Evolutionary conservation across 2,329 filamentous ascomycete genomes (phyloP).

Genomic region (Claviceps pusilla): DNA sequence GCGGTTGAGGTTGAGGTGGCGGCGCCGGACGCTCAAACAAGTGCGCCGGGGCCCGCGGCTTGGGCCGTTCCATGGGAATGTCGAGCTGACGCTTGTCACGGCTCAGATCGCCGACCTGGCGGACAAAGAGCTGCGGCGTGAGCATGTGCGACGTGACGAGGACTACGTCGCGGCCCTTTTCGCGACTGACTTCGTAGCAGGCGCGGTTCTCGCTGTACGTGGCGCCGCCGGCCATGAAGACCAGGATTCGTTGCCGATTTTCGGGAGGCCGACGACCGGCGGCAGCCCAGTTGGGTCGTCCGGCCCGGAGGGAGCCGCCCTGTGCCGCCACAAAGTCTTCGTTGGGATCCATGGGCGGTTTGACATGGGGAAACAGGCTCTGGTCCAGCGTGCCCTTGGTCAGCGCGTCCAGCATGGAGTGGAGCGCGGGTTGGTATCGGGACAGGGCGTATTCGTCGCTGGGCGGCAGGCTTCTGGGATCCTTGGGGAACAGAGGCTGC

Average conservation of each 20-base stretch:
- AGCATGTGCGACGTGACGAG: conserved; percentile 87
- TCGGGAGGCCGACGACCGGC: conserved; percentile 58
- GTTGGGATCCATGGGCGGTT: conserved; percentile 50
- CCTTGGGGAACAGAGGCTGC: conserved; percentile 57
- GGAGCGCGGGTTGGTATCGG: conserved; percentile 68
- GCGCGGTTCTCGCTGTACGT: conserved; percentile 80
- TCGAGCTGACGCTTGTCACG: conserved; percentile 60
- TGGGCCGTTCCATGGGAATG: conserved; percentile 66
- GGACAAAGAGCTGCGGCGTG: conserved; percentile 66
- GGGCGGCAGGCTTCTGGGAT: conserved; percentile 36
- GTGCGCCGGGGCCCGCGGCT: conserved; percentile 70
- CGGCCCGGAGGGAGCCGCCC: conserved; percentile 69
- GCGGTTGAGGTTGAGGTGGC: conserved; percentile 20
- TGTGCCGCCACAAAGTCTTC: conserved; percentile 40
- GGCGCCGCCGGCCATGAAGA: conserved; percentile 90
- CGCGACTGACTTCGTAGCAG: conserved; percentile 72
- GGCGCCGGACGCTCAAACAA: conserved; percentile 60
- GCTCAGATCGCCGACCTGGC: conserved; percentile 68
- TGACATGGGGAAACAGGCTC: conserved; percentile 54
- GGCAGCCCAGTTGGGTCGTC: conserved; percentile 90
- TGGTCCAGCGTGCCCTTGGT: conserved; percentile 53
- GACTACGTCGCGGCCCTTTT: conserved; percentile 67
- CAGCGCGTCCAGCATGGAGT: conserved; percentile 66
- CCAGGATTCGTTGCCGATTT: conserved; percentile 76
- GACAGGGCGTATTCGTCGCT: conserved; percentile 75